Evolutionary conservation across 78 protist genomes (phyloP).

Genomic region (Acrasis kona): DNA sequence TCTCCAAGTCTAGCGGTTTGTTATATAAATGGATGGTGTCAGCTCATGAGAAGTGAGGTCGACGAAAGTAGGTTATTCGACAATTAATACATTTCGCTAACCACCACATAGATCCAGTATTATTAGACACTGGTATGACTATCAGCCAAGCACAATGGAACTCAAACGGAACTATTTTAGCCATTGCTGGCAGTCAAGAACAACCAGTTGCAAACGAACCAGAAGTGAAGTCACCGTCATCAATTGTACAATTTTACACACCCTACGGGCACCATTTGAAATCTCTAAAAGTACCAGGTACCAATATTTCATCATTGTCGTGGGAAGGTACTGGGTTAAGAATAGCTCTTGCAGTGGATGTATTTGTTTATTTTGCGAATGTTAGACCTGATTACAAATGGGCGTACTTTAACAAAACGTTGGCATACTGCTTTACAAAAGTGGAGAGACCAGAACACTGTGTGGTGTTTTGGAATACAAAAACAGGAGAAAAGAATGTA

Average conservation of each 20-base stretch:
- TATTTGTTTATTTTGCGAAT: slow-evolving; percentile 69
- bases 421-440: slow-evolving; percentile 49
- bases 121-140: slow-evolving; percentile 56
- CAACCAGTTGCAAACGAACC: background rate
- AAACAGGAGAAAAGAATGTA: slow-evolving; percentile 21
- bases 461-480: slow-evolving; percentile 48
- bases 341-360: slow-evolving; percentile 67
- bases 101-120: too few relatives aligned
- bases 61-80: too few relatives aligned
- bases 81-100: too few relatives aligned
- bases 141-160: slow-evolving; percentile 38
- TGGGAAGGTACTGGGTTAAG: slow-evolving; percentile 65
- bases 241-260: slow-evolving; percentile 51
- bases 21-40: slow-evolving; percentile 48
- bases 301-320: slow-evolving; percentile 15
- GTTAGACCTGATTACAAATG: slow-evolving; percentile 59
- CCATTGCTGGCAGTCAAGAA: slow-evolving; percentile 34
- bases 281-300: slow-evolving; percentile 42
- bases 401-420: slow-evolving; percentile 50
- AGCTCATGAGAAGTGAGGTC: slow-evolving; percentile 36
- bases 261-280: slow-evolving; percentile 52
- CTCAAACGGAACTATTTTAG: slow-evolving; percentile 52
- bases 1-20: slow-evolving; percentile 46
- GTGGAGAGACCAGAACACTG: slow-evolving; percentile 45
- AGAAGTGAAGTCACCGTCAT: too few relatives aligned